phyloP scores from a whole-genome alignment of 1,284 basidiomycete genomes.

The Ceratobasidium papillatum region DNA sequence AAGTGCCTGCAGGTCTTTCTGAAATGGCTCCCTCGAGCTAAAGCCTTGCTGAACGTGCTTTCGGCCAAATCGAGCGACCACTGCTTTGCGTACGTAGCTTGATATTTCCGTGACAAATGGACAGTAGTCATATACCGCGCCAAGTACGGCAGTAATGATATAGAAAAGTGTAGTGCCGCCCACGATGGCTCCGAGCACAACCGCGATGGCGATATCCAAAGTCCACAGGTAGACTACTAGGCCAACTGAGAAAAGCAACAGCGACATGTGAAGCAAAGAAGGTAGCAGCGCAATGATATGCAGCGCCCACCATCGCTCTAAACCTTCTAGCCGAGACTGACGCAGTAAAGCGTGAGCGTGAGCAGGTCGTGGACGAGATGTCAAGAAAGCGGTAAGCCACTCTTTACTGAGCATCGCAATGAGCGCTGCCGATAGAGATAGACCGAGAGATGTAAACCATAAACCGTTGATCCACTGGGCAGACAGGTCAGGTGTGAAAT shows the following conservation, averaged over 20 bases:
- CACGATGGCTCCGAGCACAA: not conserved
- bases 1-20: not conserved
- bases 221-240: not conserved
- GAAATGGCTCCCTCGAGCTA: not conserved
- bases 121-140: not conserved
- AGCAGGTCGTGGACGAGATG: not conserved
- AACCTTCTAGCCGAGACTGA: not conserved
- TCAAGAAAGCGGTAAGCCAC: not conserved
- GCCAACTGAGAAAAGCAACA: conserved; percentile 4
- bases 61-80: not conserved
- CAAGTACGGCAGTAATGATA: not conserved
- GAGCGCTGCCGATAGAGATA: not conserved
- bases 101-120: not conserved
- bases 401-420: conserved; percentile 3
- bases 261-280: conserved; percentile 2
- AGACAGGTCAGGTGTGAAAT: not conserved
- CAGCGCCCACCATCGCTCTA: conserved; percentile 1
- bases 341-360: not conserved
- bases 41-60: not conserved
- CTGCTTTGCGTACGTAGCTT: not conserved
- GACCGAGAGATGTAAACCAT: conserved; percentile 14
- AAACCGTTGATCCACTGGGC: conserved; percentile 2
- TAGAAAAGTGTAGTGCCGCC: not conserved
- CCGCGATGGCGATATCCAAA: not conserved
- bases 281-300: conserved; percentile 10